A percentile compares a stretch with the other conserved stretches of the same genome.
Evolutionary conservation across 495 filamentous ascomycete genomes (phyloP).

Genomic region (Filosporella fistucella): DNA sequence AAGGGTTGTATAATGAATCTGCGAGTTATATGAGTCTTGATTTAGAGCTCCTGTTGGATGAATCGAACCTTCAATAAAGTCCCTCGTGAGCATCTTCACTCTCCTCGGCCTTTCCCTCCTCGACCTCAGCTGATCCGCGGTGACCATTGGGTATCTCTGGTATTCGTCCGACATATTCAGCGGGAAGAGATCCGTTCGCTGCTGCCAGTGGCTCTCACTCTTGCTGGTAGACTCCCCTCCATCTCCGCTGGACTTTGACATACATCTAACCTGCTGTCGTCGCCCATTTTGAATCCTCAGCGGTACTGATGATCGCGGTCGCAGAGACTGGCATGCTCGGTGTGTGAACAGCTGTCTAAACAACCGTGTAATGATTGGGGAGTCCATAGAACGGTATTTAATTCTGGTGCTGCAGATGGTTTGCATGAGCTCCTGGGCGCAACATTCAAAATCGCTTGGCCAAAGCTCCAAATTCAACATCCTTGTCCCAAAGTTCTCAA

Average conservation of each 20-base stretch:
- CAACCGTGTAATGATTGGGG: slow-evolving; percentile 67
- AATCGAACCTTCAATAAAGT: slow-evolving; percentile 88
- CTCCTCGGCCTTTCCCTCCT: slow-evolving; percentile 72
- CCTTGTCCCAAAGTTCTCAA: background rate
- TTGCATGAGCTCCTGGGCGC: background rate
- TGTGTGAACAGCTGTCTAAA: slow-evolving; percentile 81
- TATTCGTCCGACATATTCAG: slow-evolving; percentile 77
- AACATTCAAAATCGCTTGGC: background rate
- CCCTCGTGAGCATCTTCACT: slow-evolving; percentile 94
- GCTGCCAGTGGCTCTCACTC: slow-evolving; percentile 69
- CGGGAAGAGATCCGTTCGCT: slow-evolving; percentile 64
- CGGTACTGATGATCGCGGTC: slow-evolving; percentile 37
- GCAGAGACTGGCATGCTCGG: slow-evolving; percentile 57
- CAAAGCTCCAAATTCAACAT: no score
- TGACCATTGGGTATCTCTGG: slow-evolving; percentile 74
- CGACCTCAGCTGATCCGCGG: slow-evolving; percentile 66
- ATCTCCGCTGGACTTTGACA: slow-evolving; percentile 10
- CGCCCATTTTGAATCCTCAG: slow-evolving; percentile 33
- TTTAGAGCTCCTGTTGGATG: background rate
- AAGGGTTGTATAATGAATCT: slow-evolving; percentile 96
- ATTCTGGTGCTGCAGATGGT: background rate
- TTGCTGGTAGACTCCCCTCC: slow-evolving; percentile 15
- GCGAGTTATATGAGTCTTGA: slow-evolving; percentile 4
- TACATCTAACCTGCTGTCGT: slow-evolving; percentile 14
- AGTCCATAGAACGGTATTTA: slow-evolving; percentile 62